These are phyloP conservation scores for Apiotrichum domesticum DNA, from an alignment of 1,284 basidiomycete species.

Conservation along the genomic window DNA sequence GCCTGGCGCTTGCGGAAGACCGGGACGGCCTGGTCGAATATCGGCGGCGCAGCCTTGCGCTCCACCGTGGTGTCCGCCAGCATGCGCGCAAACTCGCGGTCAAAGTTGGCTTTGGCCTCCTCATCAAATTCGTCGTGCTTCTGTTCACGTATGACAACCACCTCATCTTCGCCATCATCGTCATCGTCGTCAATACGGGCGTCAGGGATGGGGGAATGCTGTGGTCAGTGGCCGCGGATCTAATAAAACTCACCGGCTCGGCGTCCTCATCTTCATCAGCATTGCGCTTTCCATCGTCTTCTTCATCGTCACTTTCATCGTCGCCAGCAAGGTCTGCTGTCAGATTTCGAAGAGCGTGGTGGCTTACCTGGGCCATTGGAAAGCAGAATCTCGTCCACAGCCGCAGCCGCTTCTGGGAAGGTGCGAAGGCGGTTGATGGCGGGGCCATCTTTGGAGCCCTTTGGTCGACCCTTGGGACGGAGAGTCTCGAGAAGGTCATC, in stretches of 20 bases:
- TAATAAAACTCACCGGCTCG: slow-evolving; percentile 6
- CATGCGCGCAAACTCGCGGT: slow-evolving; percentile 91
- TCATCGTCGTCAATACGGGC: slow-evolving; percentile 14
- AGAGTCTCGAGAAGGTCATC: slow-evolving; percentile 86
- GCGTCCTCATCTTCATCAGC: slow-evolving; percentile 85
- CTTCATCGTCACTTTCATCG: slow-evolving; percentile 16
- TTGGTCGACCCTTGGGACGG: slow-evolving; percentile 59
- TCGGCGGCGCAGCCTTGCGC: slow-evolving; percentile 69
- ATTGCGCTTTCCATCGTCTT: slow-evolving; percentile 39
- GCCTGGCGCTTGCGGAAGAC: slow-evolving; percentile 61
- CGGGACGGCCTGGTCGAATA: slow-evolving; percentile 76
- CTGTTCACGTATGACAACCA: slow-evolving; percentile 53
- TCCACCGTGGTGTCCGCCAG: slow-evolving; percentile 78
- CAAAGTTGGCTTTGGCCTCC: slow-evolving; percentile 89
- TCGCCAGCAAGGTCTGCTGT: slow-evolving; percentile 7
- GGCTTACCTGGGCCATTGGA: slow-evolving; percentile 54
- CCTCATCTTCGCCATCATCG: slow-evolving; percentile 58
- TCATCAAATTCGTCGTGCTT: slow-evolving; percentile 52
- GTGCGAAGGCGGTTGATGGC: slow-evolving; percentile 56
- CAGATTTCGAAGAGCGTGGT: background rate
- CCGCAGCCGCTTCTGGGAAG: slow-evolving; percentile 74
- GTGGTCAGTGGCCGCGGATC: background rate
- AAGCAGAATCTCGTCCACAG: slow-evolving; percentile 82
- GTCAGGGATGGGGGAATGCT: background rate
- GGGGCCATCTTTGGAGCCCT: slow-evolving; percentile 14